A percentile compares a stretch with the other conserved stretches of the same genome.
Conservation (phyloP, 306 rosid species). For the Cercis canadensis region DNA sequence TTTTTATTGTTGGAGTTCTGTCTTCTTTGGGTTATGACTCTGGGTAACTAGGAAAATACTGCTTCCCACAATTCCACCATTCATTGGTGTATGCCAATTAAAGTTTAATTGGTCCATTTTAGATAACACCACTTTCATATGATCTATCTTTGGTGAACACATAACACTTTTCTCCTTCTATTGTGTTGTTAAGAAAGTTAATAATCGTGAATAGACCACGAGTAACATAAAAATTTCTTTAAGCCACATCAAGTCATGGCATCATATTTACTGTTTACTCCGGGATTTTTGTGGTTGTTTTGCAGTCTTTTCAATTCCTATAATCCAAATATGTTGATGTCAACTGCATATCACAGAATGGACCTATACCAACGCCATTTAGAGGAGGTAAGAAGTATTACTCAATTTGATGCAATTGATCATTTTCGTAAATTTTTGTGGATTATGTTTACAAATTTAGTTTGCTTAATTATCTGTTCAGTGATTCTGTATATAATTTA, state of each 20-base stretch:
- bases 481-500: neutral
- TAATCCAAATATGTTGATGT: slow-evolving; percentile 87
- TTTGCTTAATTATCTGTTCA: too few relatives aligned
- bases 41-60: too few relatives aligned
- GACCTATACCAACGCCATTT: slow-evolving; percentile 77
- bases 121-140: slow-evolving; percentile 3
- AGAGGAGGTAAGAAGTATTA: slow-evolving; percentile 65
- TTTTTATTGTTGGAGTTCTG: neutral
- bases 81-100: too few relatives aligned
- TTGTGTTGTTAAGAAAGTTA: slow-evolving; percentile 31
- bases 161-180: slow-evolving; percentile 13
- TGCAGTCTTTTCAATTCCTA: slow-evolving; percentile 87
- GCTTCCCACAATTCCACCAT: slow-evolving; percentile 26
- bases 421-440: neutral
- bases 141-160: too few relatives aligned
- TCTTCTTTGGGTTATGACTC: too few relatives aligned
- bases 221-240: slow-evolving; percentile 18
- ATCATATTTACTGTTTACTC: slow-evolving; percentile 30
- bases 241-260: slow-evolving; percentile 23
- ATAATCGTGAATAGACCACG: neutral
- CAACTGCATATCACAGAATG: slow-evolving; percentile 81
- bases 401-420: slow-evolving; percentile 31
- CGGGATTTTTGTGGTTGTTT: slow-evolving; percentile 33
- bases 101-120: slow-evolving; percentile 8
- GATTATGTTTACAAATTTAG: too few relatives aligned